Conservation (phyloP, 306 rosid genomes). For the Dalbergia oliveri region DNA sequence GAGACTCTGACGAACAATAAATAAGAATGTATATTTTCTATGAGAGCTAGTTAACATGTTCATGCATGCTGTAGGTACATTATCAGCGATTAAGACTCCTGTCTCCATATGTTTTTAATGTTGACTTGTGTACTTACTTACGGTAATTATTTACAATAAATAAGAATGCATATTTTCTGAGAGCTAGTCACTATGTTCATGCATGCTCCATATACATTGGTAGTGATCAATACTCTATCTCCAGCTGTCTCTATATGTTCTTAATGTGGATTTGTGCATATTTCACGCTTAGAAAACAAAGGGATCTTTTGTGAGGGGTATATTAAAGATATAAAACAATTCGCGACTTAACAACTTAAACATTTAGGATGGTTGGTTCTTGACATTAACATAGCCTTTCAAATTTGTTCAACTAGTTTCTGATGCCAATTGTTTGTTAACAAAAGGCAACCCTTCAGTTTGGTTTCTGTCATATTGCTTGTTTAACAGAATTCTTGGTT, state of each 20-base stretch:
- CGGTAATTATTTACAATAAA: no score
- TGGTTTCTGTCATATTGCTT: neutral
- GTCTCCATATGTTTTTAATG: no score
- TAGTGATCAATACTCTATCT: no score
- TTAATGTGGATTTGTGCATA: neutral
- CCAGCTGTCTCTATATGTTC: no score
- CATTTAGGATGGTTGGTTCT: constrained; percentile 21
- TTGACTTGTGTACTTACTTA: no score
- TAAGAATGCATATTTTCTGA: no score
- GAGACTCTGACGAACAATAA: no score
- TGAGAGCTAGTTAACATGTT: no score
- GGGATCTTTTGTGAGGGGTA: constrained; percentile 9
- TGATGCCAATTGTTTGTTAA: constrained; percentile 22
- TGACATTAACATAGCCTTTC: constrained; percentile 21
- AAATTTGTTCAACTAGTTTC: neutral
- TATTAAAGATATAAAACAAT: neutral
- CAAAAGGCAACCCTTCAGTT: constrained; percentile 22
- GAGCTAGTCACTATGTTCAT: no score
- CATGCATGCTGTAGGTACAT: no score
- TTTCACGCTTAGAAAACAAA: neutral
- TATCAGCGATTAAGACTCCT: no score
- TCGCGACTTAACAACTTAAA: neutral
- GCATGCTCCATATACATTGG: neutral
- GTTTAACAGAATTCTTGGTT: constrained; percentile 30
- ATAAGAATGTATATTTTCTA: no score